Conservation (phyloP, 2,329 filamentous ascomycete genomes). For the Oidium heveae region DNA sequence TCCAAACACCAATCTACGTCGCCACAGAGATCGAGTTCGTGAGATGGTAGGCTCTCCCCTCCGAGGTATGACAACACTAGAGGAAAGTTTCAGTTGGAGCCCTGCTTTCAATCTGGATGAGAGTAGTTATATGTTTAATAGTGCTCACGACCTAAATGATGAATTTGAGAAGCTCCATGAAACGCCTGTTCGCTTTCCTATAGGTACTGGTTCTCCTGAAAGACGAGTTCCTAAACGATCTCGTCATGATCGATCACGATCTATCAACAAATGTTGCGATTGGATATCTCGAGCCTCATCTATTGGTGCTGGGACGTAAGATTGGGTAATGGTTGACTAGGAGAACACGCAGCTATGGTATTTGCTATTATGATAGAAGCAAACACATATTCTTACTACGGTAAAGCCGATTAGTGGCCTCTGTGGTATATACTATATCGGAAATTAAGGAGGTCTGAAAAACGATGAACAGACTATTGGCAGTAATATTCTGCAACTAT, state of each 20-base stretch:
- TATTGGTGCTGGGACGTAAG: too few species aligned
- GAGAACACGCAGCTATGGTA: too few species aligned
- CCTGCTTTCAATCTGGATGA: slow-evolving; percentile 42
- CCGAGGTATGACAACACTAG: slow-evolving; percentile 25
- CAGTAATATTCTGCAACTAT: too few species aligned
- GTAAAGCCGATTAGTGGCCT: too few species aligned
- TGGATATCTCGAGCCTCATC: too few species aligned
- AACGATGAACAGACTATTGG: too few species aligned
- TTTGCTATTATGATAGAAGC: too few species aligned
- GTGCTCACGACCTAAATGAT: slow-evolving; percentile 18
- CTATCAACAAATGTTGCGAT: too few species aligned
- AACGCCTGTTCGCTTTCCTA: slow-evolving; percentile 19
- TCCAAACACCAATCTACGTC: slow-evolving; percentile 72
- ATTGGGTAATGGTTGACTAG: too few species aligned
- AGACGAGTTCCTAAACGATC: slow-evolving; percentile 35
- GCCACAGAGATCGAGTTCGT: slow-evolving; percentile 63
- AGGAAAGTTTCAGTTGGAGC: slow-evolving; percentile 32
- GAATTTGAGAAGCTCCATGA: slow-evolving; percentile 38
- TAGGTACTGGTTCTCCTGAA: slow-evolving; percentile 35
- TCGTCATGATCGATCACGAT: slow-evolving; percentile 32
- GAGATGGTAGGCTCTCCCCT: slow-evolving; percentile 61
- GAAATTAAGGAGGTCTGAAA: too few species aligned
- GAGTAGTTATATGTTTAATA: slow-evolving; percentile 22
- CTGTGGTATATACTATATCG: too few species aligned
- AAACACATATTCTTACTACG: too few species aligned